A percentile compares a stretch with the other conserved stretches of the same genome.
Evolutionary conservation across 805 yeast species (phyloP).

Genomic region (Metschnikowia peoriensis): DNA sequence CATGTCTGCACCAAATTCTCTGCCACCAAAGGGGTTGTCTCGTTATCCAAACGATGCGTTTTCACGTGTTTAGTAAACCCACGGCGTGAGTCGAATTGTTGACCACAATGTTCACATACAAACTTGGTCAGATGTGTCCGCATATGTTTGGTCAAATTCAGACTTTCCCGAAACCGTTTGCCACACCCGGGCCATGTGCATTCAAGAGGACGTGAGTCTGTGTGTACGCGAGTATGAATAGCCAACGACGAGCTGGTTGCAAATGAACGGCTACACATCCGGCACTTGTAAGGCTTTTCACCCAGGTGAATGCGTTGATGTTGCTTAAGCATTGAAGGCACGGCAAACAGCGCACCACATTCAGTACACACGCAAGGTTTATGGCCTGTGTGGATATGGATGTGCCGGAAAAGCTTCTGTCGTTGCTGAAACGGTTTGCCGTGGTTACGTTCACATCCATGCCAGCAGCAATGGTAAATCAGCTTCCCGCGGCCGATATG

Average conservation of each 20-base stretch:
- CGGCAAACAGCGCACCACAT: slow-evolving; percentile 74
- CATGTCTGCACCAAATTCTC: neutral
- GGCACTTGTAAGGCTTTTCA: slow-evolving; percentile 80
- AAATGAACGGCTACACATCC: slow-evolving; percentile 70
- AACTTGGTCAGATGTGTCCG: slow-evolving; percentile 62
- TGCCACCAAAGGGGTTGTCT: neutral
- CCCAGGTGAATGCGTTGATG: slow-evolving; percentile 87
- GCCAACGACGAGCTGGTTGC: slow-evolving; percentile 81
- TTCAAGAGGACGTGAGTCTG: slow-evolving; percentile 83
- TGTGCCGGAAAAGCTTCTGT: slow-evolving; percentile 82
- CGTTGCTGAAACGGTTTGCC: slow-evolving; percentile 70
- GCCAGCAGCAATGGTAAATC: slow-evolving; percentile 73
- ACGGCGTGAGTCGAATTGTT: slow-evolving; percentile 47
- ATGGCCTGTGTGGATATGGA: slow-evolving; percentile 83
- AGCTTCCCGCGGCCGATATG: slow-evolving; percentile 79
- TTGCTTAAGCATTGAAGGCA: slow-evolving; percentile 72
- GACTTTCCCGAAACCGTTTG: slow-evolving; percentile 82
- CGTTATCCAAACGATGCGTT: neutral
- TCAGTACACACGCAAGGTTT: slow-evolving; percentile 71
- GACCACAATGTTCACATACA: slow-evolving; percentile 52
- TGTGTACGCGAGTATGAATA: slow-evolving; percentile 81
- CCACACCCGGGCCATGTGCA: slow-evolving; percentile 83
- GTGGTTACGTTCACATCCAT: slow-evolving; percentile 62
- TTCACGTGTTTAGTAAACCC: slow-evolving; percentile 40
- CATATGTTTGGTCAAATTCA: slow-evolving; percentile 86